phyloP scores from a whole-genome alignment of 805 yeast genomes.

The Zygoascus biomembranicola region DNA sequence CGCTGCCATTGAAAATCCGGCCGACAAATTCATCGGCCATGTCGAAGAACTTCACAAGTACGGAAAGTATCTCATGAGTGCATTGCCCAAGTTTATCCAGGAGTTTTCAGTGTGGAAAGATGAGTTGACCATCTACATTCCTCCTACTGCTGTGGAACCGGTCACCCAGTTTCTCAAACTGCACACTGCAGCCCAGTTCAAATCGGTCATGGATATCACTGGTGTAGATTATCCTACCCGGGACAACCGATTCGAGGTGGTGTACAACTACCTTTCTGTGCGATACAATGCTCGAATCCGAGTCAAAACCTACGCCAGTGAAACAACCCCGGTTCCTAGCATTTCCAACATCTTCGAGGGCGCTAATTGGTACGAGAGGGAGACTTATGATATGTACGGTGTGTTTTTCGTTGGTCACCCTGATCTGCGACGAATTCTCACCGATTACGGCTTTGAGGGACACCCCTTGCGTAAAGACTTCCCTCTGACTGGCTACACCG shows the following conservation, averaged over 20 bases:
- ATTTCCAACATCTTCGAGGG: slow-evolving; percentile 66
- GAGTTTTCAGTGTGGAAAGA: slow-evolving; percentile 88
- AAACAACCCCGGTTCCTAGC: slow-evolving; percentile 74
- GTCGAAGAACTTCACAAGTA: slow-evolving; percentile 69
- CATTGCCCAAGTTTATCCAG: slow-evolving; percentile 75
- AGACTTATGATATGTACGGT: slow-evolving; percentile 81
- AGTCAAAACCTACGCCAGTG: slow-evolving; percentile 82
- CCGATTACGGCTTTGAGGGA: slow-evolving; percentile 89
- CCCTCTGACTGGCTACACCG: slow-evolving; percentile 89
- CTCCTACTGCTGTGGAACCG: slow-evolving; percentile 71
- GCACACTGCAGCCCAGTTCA: slow-evolving; percentile 77
- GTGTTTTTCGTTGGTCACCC: slow-evolving; percentile 85
- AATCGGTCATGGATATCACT: slow-evolving; percentile 70
- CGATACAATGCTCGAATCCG: slow-evolving; percentile 82
- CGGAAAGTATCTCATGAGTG: slow-evolving; percentile 69
- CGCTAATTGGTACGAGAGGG: slow-evolving; percentile 87
- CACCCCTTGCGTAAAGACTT: slow-evolving; percentile 87
- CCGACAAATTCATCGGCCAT: slow-evolving; percentile 51
- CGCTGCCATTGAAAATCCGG: slow-evolving; percentile 52
- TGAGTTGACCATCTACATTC: slow-evolving; percentile 66
- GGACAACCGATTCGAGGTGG: slow-evolving; percentile 78
- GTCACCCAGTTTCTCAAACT: slow-evolving; percentile 59
- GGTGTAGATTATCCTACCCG: slow-evolving; percentile 84
- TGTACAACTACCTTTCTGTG: slow-evolving; percentile 70
- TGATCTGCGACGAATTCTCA: slow-evolving; percentile 79